Conservation (phyloP, 306 rosid species). For the Trichosanthes truncata region DNA sequence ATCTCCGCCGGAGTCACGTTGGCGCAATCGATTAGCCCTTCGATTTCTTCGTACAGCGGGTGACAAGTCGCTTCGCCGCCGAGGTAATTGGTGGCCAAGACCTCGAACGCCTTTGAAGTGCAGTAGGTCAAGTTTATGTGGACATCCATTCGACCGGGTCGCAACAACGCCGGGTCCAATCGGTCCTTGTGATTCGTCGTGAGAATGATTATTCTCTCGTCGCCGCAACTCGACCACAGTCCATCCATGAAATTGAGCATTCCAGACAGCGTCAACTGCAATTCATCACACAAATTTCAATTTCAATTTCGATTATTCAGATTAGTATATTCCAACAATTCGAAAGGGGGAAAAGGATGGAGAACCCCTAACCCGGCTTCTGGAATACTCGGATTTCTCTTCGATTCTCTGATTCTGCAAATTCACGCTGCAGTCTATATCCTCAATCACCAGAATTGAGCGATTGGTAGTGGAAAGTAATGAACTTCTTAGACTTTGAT, state of each 20-base stretch:
- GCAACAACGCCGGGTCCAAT: constrained; percentile 42
- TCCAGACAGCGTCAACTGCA: background rate
- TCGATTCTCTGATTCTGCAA: background rate
- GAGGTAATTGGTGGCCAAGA: constrained; percentile 39
- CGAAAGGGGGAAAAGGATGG: too few species aligned
- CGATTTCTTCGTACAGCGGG: constrained; percentile 15
- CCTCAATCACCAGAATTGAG: background rate
- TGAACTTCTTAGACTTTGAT: background rate
- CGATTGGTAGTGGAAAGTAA: background rate
- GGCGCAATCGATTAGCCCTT: constrained; percentile 18
- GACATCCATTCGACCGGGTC: constrained; percentile 56
- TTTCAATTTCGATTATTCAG: background rate
- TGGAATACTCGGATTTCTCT: background rate
- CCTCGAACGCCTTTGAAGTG: constrained; percentile 26
- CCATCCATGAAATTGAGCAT: constrained; percentile 23
- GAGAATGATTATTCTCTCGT: constrained; percentile 44
- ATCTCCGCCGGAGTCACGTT: constrained; percentile 43
- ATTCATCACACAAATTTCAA: background rate
- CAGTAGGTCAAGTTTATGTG: constrained; percentile 47
- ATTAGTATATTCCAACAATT: too few species aligned
- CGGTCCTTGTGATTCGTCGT: constrained; percentile 49
- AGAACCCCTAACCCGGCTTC: background rate
- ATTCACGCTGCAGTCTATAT: background rate
- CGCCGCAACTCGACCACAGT: constrained; percentile 54
- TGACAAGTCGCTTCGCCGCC: constrained; percentile 16